Percentiles rank a stretch among this genome's conserved stretches.
Conservation (phyloP, 2,329 filamentous ascomycete genomes). For the Pseudocercospora ulei region DNA sequence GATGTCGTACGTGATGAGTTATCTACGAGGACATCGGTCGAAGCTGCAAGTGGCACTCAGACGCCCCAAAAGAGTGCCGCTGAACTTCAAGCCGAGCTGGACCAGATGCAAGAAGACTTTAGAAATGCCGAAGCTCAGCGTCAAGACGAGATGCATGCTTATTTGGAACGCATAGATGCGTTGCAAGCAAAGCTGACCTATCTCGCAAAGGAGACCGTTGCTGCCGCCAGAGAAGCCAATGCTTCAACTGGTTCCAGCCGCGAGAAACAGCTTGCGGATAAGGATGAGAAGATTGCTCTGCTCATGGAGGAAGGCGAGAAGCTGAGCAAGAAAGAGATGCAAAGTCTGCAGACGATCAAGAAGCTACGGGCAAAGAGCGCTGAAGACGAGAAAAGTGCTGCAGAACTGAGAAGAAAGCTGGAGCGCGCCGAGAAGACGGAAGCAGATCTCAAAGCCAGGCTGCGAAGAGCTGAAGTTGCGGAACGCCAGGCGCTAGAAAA, state of each 20-base stretch:
- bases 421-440: conserved; percentile 56
- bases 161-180: conserved; percentile 83
- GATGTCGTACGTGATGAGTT: conserved; percentile 14
- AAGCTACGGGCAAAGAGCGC: conserved; percentile 53
- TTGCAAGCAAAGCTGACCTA: conserved; percentile 86
- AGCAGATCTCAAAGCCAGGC: conserved; percentile 52
- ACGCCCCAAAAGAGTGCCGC: conserved; percentile 27
- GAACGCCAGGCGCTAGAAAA: conserved; percentile 50
- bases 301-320: conserved; percentile 89
- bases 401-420: conserved; percentile 50
- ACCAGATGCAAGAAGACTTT: conserved; percentile 44
- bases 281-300: conserved; percentile 79
- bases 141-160: conserved; percentile 71
- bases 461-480: conserved; percentile 51
- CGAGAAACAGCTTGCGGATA: conserved; percentile 76
- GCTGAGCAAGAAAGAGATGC: conserved; percentile 75
- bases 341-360: conserved; percentile 72
- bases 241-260: conserved; percentile 51
- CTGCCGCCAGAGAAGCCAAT: conserved; percentile 61
- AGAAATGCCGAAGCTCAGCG: conserved; percentile 49
- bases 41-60: conserved; percentile 22
- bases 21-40: conserved; percentile 19
- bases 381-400: conserved; percentile 46
- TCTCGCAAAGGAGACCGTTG: conserved; percentile 67
- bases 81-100: conserved; percentile 41